These are phyloP conservation scores for Ophiostoma tasmaniense DNA, from an alignment of 2,329 filamentous ascomycete species.

Conservation along the genomic window DNA sequence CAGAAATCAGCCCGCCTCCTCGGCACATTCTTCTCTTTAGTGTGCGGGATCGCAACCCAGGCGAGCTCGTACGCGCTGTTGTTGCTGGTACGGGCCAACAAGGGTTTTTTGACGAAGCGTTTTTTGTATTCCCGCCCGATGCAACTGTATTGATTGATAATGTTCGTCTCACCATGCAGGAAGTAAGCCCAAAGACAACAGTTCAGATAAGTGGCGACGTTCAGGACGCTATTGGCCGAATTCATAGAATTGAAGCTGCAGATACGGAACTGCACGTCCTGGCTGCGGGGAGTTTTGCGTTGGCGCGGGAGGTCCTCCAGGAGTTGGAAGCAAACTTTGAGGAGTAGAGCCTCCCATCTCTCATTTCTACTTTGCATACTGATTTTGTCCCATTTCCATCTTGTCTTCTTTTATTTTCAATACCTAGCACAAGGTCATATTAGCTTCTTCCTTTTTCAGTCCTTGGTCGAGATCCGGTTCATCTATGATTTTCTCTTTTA, in stretches of 20 bases:
- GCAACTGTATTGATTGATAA: neutral
- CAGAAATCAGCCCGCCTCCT: slow-evolving; percentile 19
- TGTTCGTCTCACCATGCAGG: neutral
- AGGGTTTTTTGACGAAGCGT: slow-evolving; percentile 21
- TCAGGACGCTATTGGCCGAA: slow-evolving; percentile 45
- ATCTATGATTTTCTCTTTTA: neutral
- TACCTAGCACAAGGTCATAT: neutral
- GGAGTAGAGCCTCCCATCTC: slow-evolving; percentile 3
- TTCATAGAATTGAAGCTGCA: slow-evolving; percentile 29
- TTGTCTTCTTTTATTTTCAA: neutral
- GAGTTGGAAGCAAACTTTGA: slow-evolving; percentile 19
- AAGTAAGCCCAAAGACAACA: slow-evolving; percentile 12
- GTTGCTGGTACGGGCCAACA: slow-evolving; percentile 34
- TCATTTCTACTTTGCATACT: neutral
- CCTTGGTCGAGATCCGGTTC: neutral
- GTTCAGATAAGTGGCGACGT: slow-evolving; percentile 42
- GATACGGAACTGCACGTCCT: slow-evolving; percentile 31
- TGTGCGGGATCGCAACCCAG: slow-evolving; percentile 57
- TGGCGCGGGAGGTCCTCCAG: slow-evolving; percentile 35
- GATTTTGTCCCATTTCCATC: neutral
- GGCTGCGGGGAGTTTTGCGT: slow-evolving; percentile 40
- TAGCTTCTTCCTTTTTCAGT: neutral
- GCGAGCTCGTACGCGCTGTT: slow-evolving; percentile 45
- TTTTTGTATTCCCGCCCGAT: slow-evolving; percentile 19
- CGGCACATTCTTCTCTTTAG: slow-evolving; percentile 72